phyloP scores from a whole-genome alignment of 148 eudicot species.

The Gaultheria prostrata region DNA sequence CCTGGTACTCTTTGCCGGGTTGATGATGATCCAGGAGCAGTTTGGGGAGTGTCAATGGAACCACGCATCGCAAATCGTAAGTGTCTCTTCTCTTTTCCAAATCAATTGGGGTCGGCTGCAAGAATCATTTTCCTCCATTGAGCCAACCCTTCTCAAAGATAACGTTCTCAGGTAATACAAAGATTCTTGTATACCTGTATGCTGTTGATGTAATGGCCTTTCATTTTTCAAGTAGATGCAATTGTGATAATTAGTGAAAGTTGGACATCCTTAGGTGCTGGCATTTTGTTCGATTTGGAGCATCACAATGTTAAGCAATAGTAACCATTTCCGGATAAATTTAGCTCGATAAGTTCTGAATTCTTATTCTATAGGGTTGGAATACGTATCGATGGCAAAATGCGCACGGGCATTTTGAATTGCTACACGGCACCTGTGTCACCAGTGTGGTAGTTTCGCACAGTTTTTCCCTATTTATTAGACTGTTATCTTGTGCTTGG shows the following conservation, averaged over 20 bases:
- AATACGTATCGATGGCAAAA: background rate
- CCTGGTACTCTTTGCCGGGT: no score
- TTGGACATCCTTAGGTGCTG: background rate
- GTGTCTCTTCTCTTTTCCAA: no score
- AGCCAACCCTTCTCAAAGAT: slow-evolving; percentile 71
- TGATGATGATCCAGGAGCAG: no score
- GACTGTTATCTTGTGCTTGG: background rate
- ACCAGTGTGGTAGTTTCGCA: slow-evolving; percentile 12
- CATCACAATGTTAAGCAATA: background rate
- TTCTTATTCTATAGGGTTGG: background rate
- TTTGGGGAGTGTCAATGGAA: no score
- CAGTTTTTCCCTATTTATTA: no score
- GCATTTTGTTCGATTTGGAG: background rate
- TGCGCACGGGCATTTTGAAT: background rate
- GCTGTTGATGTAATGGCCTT: no score
- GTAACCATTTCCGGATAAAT: background rate
- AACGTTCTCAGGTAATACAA: slow-evolving; percentile 54
- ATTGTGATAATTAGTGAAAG: slow-evolving; percentile 1
- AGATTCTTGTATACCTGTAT: background rate
- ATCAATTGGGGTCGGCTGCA: no score
- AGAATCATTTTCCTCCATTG: slow-evolving; percentile 78
- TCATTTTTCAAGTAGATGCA: background rate
- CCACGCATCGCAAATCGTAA: no score
- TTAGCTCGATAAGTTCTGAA: background rate
- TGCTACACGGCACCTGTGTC: background rate